Percentiles rank a stretch among this genome's conserved stretches.
phyloP scores from a whole-genome alignment of 257 asterid genomes.

The Knoxia roxburghii region DNA sequence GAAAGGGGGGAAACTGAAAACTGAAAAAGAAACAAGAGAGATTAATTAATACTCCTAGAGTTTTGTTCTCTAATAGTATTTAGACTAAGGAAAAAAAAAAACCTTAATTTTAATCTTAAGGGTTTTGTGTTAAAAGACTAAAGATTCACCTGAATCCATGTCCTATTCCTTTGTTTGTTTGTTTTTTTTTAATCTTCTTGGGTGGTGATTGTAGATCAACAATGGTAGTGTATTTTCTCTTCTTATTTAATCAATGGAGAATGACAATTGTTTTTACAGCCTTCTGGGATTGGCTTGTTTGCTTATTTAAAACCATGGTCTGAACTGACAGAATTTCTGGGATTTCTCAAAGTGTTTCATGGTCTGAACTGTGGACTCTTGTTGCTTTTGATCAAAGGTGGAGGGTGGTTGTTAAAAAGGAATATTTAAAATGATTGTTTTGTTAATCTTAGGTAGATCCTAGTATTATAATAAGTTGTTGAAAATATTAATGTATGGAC shows the following conservation, averaged over 20 bases:
- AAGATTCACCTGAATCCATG: conserved; percentile 22
- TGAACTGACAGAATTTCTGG: conserved; percentile 15
- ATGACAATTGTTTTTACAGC: conserved; percentile 18
- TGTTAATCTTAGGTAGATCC: conserved; percentile 39
- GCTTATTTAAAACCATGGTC: conserved; percentile 16
- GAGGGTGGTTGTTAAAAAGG: conserved; percentile 14
- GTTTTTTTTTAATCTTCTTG: too few species aligned
- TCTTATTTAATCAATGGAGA: conserved; percentile 11
- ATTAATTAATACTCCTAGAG: conserved; percentile 11
- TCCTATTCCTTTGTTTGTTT: conserved; percentile 17
- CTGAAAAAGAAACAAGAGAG: too few species aligned
- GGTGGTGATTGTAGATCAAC: conserved; percentile 9
- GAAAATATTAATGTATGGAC: neutral
- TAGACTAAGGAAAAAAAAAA: neutral
- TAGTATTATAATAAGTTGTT: conserved; percentile 21
- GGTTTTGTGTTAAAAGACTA: conserved; percentile 19
- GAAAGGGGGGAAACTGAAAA: neutral
- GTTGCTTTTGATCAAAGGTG: neutral
- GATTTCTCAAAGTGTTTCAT: neutral
- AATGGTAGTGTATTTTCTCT: conserved; percentile 5
- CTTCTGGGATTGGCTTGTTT: conserved; percentile 14
- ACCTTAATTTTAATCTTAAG: conserved; percentile 18
- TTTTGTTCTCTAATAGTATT: conserved; percentile 20
- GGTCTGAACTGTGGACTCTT: conserved; percentile 7
- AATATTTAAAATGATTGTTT: conserved; percentile 26